Evolutionary conservation across 2,329 filamentous ascomycete species (phyloP).

Genomic region (Diaporthe helianthi): DNA sequence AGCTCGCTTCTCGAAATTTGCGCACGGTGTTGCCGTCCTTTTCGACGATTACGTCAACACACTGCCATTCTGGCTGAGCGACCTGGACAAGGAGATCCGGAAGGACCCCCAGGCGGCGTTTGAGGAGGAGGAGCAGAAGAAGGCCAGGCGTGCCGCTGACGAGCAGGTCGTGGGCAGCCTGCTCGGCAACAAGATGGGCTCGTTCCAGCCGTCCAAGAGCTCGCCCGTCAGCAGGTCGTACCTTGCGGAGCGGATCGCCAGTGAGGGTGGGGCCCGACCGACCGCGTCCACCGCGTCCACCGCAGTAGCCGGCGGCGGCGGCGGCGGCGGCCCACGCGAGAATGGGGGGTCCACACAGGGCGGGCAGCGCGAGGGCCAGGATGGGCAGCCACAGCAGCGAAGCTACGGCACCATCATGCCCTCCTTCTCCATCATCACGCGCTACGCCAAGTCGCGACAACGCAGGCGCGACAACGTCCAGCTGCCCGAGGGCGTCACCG

Average conservation of each 20-base stretch:
- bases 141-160: constrained; percentile 82
- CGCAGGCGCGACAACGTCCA: constrained; percentile 53
- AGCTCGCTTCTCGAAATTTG: constrained; percentile 94
- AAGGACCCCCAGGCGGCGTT: constrained; percentile 91
- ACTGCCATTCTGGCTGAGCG: constrained; percentile 93
- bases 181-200: constrained; percentile 65
- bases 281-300: constrained; percentile 28
- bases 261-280: constrained; percentile 36
- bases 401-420: constrained; percentile 74
- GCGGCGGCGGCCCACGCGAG: constrained; percentile 5
- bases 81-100: constrained; percentile 91
- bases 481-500: constrained; percentile 85
- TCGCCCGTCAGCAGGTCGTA: constrained; percentile 75
- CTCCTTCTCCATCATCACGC: constrained; percentile 76
- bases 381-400: constrained; percentile 36
- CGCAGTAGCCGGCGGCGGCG: constrained; percentile 23
- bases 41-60: constrained; percentile 97
- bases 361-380: constrained; percentile 31
- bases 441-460: constrained; percentile 69
- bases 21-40: constrained; percentile 87
- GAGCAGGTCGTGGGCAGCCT: constrained; percentile 90
- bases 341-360: constrained; percentile 23
- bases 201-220: constrained; percentile 66
- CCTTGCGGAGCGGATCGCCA: constrained; percentile 59
- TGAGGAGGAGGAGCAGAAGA: constrained; percentile 86